Percentiles rank a stretch among this genome's conserved stretches.
Evolutionary conservation across 768 basidiomycete species (phyloP).

Genomic region (Lactifluus subvellereus): DNA sequence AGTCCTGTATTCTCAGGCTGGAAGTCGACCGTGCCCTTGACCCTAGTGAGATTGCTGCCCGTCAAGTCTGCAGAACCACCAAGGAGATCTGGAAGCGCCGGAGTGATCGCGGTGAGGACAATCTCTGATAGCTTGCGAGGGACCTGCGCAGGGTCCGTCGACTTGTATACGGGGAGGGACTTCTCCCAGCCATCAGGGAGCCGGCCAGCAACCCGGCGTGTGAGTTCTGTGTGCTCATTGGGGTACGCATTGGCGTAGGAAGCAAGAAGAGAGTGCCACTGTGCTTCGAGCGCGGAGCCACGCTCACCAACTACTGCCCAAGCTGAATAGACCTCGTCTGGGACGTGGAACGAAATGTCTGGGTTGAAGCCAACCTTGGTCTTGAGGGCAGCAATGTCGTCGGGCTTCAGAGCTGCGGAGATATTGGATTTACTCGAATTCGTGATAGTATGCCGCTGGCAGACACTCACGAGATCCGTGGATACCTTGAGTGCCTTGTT

Average conservation of each 20-base stretch:
- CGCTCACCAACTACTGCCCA: slow-evolving; percentile 64
- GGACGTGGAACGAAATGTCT: slow-evolving; percentile 72
- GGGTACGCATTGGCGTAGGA: slow-evolving; percentile 76
- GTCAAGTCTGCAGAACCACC: slow-evolving; percentile 92
- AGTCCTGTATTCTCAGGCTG: slow-evolving; percentile 82
- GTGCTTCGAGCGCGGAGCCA: slow-evolving; percentile 65
- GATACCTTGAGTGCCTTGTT: slow-evolving; percentile 90
- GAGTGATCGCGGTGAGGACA: slow-evolving; percentile 68
- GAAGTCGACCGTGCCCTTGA: slow-evolving; percentile 83
- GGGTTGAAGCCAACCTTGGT: slow-evolving; percentile 77
- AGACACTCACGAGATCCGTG: slow-evolving; percentile 82
- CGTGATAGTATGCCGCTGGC: background rate
- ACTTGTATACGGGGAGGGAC: slow-evolving; percentile 77
- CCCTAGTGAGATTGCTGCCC: slow-evolving; percentile 87
- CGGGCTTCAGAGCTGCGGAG: slow-evolving; percentile 75
- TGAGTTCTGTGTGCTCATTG: slow-evolving; percentile 78
- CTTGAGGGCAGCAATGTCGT: slow-evolving; percentile 83
- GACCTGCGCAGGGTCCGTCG: slow-evolving; percentile 77
- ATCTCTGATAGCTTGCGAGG: slow-evolving; percentile 92
- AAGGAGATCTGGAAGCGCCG: slow-evolving; percentile 74
- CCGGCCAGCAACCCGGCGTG: slow-evolving; percentile 75
- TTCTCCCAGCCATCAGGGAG: slow-evolving; percentile 87
- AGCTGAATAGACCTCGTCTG: slow-evolving; percentile 59
- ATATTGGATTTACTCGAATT: slow-evolving; percentile 13
- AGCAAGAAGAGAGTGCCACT: slow-evolving; percentile 67